Evolutionary conservation across 176 grass and related monocot species (phyloP).

Genomic region (Cenchrus fungigraminus): DNA sequence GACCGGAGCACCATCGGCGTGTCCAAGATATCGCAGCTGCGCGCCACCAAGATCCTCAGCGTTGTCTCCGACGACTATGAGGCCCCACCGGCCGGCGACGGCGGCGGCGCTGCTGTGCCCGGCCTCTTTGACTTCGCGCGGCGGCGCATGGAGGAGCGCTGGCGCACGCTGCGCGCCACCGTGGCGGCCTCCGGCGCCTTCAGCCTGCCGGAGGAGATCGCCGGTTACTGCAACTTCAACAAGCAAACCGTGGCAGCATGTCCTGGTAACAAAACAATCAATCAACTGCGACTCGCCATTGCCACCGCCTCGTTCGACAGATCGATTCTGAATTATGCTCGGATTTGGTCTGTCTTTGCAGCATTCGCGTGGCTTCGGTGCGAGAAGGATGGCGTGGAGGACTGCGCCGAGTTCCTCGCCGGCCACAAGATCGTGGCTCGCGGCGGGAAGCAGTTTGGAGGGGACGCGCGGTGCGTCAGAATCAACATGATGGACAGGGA

Average conservation of each 20-base stretch:
- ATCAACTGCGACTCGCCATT: not conserved
- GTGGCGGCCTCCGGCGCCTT: conserved; percentile 52
- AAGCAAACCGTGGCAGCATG: conserved; percentile 18
- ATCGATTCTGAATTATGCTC: not conserved
- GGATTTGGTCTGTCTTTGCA: not conserved
- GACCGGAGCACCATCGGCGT: conserved; percentile 85
- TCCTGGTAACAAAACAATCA: conserved; percentile 45
- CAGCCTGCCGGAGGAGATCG: conserved; percentile 51
- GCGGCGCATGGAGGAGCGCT: conserved; percentile 52
- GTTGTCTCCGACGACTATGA: conserved; percentile 74
- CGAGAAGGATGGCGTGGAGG: conserved; percentile 46
- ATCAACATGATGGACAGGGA: conserved; percentile 78
- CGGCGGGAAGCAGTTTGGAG: conserved; percentile 58
- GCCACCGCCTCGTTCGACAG: not conserved
- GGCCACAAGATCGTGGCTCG: conserved; percentile 61
- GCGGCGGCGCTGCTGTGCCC: not conserved
- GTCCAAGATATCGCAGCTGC: conserved; percentile 80
- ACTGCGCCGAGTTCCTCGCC: conserved; percentile 55
- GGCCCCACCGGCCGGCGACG: not conserved
- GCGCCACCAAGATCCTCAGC: conserved; percentile 72
- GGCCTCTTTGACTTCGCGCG: conserved; percentile 61
- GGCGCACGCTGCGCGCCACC: conserved; percentile 52
- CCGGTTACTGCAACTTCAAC: conserved; percentile 57
- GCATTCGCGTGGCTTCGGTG: conserved; percentile 78
- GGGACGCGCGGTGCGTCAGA: conserved; percentile 47